These are phyloP conservation scores for Poronia punctata DNA, from an alignment of 495 filamentous ascomycete genomes.

Conservation along the genomic window DNA sequence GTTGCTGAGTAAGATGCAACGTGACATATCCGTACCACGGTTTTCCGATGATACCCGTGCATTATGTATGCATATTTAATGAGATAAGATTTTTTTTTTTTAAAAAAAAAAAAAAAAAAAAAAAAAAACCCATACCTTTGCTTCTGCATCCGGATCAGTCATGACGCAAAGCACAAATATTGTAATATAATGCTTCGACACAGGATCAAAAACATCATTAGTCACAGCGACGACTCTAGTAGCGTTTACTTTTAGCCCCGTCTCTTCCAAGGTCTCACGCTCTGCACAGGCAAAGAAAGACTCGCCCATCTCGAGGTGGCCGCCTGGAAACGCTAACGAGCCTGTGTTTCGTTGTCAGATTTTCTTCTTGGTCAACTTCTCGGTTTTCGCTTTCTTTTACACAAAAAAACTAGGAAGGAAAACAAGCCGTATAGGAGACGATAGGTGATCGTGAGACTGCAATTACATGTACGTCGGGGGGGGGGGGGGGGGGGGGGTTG, in stretches of 20 bases:
- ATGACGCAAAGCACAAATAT: conserved; percentile 48
- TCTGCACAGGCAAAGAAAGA: conserved; percentile 48
- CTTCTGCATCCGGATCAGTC: conserved; percentile 35
- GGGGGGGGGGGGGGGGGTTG: neutral
- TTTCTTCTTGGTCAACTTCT: neutral
- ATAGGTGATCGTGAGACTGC: too few species aligned
- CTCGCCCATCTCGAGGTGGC: conserved; percentile 63
- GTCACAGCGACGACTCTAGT: conserved; percentile 47
- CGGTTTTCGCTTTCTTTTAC: neutral
- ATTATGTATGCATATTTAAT: too few species aligned
- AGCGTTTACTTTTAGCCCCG: conserved; percentile 46
- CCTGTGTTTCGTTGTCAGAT: conserved; percentile 25
- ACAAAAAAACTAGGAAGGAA: neutral
- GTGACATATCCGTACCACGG: too few species aligned
- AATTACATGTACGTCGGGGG: too few species aligned
- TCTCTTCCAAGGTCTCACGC: conserved; percentile 63
- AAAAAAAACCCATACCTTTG: conserved; percentile 35
- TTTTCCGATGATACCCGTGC: too few species aligned
- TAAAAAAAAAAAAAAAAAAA: neutral
- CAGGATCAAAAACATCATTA: conserved; percentile 49
- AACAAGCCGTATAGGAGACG: too few species aligned
- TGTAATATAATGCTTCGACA: conserved; percentile 59
- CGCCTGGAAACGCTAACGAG: conserved; percentile 58
- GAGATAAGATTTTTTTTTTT: too few species aligned
- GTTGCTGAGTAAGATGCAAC: too few species aligned